Conservation (phyloP, 345 rosid genomes). For the Euphorbia peplus region DNA sequence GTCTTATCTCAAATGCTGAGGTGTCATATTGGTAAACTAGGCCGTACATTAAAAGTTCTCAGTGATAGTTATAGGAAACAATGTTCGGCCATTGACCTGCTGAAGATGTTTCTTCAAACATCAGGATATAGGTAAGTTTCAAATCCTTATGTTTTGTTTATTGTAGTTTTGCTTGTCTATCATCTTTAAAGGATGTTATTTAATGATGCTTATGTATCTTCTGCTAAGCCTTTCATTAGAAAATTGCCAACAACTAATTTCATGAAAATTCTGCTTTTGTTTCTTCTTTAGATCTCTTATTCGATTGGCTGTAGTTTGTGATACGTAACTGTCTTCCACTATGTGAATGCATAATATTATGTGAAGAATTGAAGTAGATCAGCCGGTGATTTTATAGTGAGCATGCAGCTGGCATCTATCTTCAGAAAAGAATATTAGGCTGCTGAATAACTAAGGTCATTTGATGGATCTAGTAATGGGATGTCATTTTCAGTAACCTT, state of each 20-base stretch:
- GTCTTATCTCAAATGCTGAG: conserved; percentile 68
- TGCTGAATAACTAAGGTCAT: background rate
- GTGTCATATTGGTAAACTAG: conserved; percentile 67
- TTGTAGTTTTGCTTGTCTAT: background rate
- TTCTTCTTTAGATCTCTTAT: background rate
- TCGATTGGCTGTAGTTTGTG: background rate
- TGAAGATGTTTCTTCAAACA: conserved; percentile 83
- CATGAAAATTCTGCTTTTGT: background rate
- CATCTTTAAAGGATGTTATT: background rate
- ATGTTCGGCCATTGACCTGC: conserved; percentile 74
- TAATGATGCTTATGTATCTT: background rate
- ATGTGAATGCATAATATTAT: background rate
- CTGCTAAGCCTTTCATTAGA: background rate
- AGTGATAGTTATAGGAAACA: conserved; percentile 79
- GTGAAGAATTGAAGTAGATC: background rate
- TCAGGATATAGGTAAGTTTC: conserved; percentile 56
- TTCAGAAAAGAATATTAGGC: background rate
- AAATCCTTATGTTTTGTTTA: background rate
- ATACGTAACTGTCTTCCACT: background rate
- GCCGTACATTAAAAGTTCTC: conserved; percentile 65
- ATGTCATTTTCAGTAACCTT: background rate
- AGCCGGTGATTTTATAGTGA: background rate
- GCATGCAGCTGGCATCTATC: background rate
- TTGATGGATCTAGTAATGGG: background rate
- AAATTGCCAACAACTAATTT: background rate